Conservation (phyloP, 2,329 filamentous ascomycete species). For the Cercospora sp. region DNA sequence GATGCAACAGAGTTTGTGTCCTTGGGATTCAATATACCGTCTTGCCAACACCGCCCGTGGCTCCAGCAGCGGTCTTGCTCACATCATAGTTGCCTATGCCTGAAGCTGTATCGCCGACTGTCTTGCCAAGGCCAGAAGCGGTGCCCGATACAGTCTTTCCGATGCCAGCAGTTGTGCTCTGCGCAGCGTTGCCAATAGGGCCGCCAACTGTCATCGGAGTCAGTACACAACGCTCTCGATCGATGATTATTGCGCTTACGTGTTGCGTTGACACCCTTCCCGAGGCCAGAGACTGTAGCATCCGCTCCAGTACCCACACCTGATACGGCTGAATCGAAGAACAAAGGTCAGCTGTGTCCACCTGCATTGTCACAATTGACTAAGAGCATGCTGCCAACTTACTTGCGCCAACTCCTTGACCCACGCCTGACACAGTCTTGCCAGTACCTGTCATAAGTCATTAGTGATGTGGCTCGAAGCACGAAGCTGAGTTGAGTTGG, state of each 20-base stretch:
- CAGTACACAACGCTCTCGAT: background rate
- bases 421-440: constrained; percentile 33
- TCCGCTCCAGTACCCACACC: constrained; percentile 18
- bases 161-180: constrained; percentile 44
- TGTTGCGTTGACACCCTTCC: constrained; percentile 32
- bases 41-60: constrained; percentile 40
- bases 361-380: background rate
- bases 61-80: constrained; percentile 42
- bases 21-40: constrained; percentile 30
- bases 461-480: constrained; percentile 9
- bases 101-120: constrained; percentile 47
- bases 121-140: constrained; percentile 46
- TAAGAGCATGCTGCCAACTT: background rate
- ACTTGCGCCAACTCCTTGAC: constrained; percentile 25
- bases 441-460: constrained; percentile 19
- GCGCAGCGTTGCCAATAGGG: constrained; percentile 34
- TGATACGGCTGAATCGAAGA: constrained; percentile 8
- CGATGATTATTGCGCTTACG: constrained; percentile 12
- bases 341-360: background rate
- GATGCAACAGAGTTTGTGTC: background rate
- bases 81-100: constrained; percentile 48
- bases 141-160: constrained; percentile 47
- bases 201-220: constrained; percentile 4
- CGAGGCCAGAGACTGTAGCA: constrained; percentile 22
- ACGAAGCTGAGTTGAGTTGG: background rate